A percentile compares a stretch with the other conserved stretches of the same genome.
Evolutionary conservation across 345 rosid genomes (phyloP).

Genomic region (Eucalyptus globulus): DNA sequence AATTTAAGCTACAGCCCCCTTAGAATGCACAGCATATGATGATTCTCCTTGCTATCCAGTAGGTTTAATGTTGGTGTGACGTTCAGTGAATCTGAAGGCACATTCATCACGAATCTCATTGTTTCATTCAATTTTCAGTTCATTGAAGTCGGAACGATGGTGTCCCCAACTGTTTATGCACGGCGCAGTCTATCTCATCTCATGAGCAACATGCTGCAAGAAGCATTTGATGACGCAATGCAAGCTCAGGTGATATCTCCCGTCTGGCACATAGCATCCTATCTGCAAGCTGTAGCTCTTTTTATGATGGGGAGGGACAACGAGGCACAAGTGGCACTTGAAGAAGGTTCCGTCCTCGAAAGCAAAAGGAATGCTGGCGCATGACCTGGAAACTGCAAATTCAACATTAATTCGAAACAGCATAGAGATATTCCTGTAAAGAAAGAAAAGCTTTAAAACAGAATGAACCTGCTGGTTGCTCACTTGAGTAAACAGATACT

Average conservation of each 20-base stretch:
- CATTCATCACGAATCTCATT: neutral
- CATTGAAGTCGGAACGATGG: conserved; percentile 74
- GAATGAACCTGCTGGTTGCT: neutral
- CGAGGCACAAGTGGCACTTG: conserved; percentile 69
- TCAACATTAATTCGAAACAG: neutral
- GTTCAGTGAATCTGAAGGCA: neutral
- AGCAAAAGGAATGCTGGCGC: conserved; percentile 21
- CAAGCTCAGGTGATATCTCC: conserved; percentile 85
- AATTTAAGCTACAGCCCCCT: neutral
- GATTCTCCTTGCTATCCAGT: neutral
- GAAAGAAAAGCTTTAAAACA: neutral
- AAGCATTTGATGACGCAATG: conserved; percentile 72
- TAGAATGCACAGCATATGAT: neutral
- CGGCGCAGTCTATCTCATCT: conserved; percentile 76
- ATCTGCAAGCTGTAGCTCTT: conserved; percentile 74
- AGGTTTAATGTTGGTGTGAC: neutral
- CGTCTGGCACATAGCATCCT: conserved; percentile 80
- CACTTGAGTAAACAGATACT: neutral
- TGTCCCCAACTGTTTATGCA: conserved; percentile 77
- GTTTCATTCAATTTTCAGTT: conserved; percentile 34
- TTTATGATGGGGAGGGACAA: conserved; percentile 49
- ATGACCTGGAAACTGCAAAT: neutral
- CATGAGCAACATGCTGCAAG: conserved; percentile 67
- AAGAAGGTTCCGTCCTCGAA: conserved; percentile 69
- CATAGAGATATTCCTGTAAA: neutral